A percentile compares a stretch with the other conserved stretches of the same genome.
phyloP scores from a whole-genome alignment of 495 filamentous ascomycete genomes.

The Thozetella sp. region DNA sequence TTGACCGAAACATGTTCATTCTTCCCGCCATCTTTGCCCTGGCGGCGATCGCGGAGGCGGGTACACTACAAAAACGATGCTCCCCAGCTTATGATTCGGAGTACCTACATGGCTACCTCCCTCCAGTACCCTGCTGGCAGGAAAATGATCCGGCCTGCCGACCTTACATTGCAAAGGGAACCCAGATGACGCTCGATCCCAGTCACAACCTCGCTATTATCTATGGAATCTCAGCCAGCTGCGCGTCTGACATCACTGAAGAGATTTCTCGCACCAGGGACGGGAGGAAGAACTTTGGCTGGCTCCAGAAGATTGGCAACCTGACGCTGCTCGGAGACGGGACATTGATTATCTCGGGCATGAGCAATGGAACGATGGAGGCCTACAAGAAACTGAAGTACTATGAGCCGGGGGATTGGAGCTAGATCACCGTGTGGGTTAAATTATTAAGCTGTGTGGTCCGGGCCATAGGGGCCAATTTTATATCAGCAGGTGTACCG shows the following conservation, averaged over 20 bases:
- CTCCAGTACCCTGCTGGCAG: conserved; percentile 28
- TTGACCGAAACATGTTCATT: no score
- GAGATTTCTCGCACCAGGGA: conserved; percentile 15
- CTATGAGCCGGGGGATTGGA: background rate
- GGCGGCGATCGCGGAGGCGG: background rate
- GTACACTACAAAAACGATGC: conserved; percentile 17
- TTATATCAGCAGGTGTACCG: background rate
- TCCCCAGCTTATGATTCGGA: conserved; percentile 20
- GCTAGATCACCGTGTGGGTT: no score
- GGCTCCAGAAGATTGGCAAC: conserved; percentile 12
- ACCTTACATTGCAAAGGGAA: conserved; percentile 10
- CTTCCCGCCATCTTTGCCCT: no score
- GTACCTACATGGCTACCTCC: conserved; percentile 18
- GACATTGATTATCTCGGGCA: conserved; percentile 20
- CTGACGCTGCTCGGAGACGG: conserved; percentile 12
- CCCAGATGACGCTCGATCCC: conserved; percentile 18
- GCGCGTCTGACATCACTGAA: conserved; percentile 17
- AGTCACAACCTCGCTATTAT: conserved; percentile 12
- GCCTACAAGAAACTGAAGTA: conserved; percentile 16
- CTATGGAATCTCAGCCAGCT: conserved; percentile 14
- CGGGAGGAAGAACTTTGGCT: conserved; percentile 23
- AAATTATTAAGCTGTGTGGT: no score
- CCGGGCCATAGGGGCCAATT: no score
- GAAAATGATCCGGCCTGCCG: conserved; percentile 19
- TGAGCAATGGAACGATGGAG: conserved; percentile 13